Evolutionary conservation across 164 flowering plant species (phyloP), one percentile per base, ranked within the genome.

Genomic region (Annona squamosa): DNA sequence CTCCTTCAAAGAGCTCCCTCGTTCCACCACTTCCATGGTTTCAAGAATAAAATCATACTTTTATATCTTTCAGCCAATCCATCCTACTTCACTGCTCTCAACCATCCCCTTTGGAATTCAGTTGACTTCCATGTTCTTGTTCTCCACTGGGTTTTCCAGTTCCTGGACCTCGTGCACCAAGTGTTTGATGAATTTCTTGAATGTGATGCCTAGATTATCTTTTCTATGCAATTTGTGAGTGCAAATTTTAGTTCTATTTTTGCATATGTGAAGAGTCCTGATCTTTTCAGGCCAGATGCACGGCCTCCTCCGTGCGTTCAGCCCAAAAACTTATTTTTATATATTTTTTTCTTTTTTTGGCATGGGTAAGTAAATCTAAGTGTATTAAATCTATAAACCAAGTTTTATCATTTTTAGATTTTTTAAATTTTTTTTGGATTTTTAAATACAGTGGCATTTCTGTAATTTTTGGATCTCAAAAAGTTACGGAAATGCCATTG

Each of bases 1-100:
- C 18, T 66, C 59, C 65, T 71, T 65, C 69, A 65, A 65, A 72
- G 65, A 65, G 63, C 69, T 72, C 37, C 13, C 57, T 45, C 4
- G 63, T 64, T 64, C 69, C 45, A 10, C 41, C 68, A 42, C 56
- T 71, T 59, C 63, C 45, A 61, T 65, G 47, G 43, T 71, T 59
- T 71, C 73, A 59, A 71, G 45, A 48, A 5, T 19, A 68, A 44
- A 68, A n/a, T 16, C 59, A 10, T 52, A 52, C 10, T 16, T 52
- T 52, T 52, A 52, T 9, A 52, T 52, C 59, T 52, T 7, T 65
- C 45, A 3, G 3, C 2, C 52, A 37, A 5, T 66, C 61, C 37
- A 37, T 41, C 62, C 17, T 45, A 4, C 75, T 19, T 56, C 37
- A 18, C 46, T 65, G 43, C 66, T 43, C 43, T 42, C 13, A 10